phyloP scores from a whole-genome alignment of 805 yeast species.

The Yarrowia hollandica region DNA sequence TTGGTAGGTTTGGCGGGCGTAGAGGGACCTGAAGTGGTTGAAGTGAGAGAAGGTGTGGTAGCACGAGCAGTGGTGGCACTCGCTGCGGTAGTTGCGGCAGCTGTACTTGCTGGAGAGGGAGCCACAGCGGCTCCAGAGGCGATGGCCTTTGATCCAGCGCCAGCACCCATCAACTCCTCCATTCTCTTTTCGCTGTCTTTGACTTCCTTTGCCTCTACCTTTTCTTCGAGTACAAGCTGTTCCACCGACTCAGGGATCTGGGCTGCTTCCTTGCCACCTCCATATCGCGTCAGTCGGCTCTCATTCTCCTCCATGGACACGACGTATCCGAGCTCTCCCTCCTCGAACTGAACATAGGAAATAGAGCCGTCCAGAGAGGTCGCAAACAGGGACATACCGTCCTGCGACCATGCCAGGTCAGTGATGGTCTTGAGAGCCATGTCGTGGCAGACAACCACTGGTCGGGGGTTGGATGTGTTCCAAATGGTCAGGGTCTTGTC shows the following conservation, averaged over 20 bases:
- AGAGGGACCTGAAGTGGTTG: conserved; percentile 24
- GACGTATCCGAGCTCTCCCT: conserved; percentile 46
- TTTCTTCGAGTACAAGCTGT: conserved; percentile 72
- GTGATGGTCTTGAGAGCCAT: conserved; percentile 76
- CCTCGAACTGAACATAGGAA: conserved; percentile 62
- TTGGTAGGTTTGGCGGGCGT: conserved; percentile 34
- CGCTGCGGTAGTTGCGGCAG: neutral
- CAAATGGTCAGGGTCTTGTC: conserved; percentile 86
- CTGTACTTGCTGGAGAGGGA: neutral
- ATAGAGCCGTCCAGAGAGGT: conserved; percentile 86
- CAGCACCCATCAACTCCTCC: conserved; percentile 47
- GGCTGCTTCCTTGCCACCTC: conserved; percentile 81
- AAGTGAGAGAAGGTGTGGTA: conserved; percentile 3
- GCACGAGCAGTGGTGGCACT: neutral
- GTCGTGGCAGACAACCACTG: conserved; percentile 77
- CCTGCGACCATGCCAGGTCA: conserved; percentile 85
- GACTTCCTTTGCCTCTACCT: conserved; percentile 47
- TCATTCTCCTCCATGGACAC: conserved; percentile 68
- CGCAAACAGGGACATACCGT: conserved; percentile 69
- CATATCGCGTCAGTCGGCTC: conserved; percentile 74
- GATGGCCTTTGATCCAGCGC: conserved; percentile 27
- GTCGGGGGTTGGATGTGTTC: conserved; percentile 76
- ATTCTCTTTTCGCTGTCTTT: conserved; percentile 41
- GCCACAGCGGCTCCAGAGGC: neutral
- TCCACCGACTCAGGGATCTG: conserved; percentile 84